phyloP scores from a whole-genome alignment of 129 eudicot species.

The Centrapalus pauciflorus region DNA sequence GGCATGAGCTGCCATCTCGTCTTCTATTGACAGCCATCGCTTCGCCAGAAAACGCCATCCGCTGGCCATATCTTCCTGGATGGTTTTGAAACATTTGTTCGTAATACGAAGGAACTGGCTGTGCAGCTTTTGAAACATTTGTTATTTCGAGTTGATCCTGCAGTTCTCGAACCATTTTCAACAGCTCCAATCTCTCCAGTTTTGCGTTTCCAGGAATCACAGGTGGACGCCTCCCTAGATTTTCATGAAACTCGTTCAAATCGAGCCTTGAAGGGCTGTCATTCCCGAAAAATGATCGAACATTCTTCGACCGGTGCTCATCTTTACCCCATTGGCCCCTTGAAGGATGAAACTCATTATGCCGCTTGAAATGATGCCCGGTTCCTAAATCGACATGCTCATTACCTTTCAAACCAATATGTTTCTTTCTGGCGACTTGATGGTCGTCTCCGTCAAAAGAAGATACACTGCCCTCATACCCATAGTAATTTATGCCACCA shows the following conservation, averaged over 20 bases:
- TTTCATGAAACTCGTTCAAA: slow-evolving; percentile 22
- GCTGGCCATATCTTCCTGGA: slow-evolving; percentile 27
- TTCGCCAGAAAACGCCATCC: slow-evolving; percentile 69
- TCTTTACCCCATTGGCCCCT: slow-evolving; percentile 10
- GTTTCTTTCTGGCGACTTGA: slow-evolving; percentile 32
- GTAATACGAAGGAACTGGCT: slow-evolving; percentile 23
- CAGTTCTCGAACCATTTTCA: slow-evolving; percentile 62
- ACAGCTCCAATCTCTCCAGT: slow-evolving; percentile 42
- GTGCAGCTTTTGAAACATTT: slow-evolving; percentile 24
- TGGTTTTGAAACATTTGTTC: slow-evolving; percentile 22
- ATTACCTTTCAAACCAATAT: slow-evolving; percentile 15
- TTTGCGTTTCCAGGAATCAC: slow-evolving; percentile 29
- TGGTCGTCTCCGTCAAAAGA: slow-evolving; percentile 60
- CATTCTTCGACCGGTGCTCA: slow-evolving; percentile 23
- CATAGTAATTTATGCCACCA: slow-evolving; percentile 32
- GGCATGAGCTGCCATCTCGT: slow-evolving; percentile 44
- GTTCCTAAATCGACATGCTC: slow-evolving; percentile 18
- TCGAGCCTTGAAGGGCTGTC: slow-evolving; percentile 25
- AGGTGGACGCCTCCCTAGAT: slow-evolving; percentile 23
- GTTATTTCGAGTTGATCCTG: slow-evolving; percentile 62
- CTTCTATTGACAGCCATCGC: slow-evolving; percentile 27
- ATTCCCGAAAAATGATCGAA: slow-evolving; percentile 18
- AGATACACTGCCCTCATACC: slow-evolving; percentile 63
- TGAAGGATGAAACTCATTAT: slow-evolving; percentile 18
- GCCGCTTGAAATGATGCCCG: slow-evolving; percentile 26